These are phyloP conservation scores for Psilocybe azurescens DNA, from an alignment of 768 basidiomycete genomes.

Conservation along the genomic window DNA sequence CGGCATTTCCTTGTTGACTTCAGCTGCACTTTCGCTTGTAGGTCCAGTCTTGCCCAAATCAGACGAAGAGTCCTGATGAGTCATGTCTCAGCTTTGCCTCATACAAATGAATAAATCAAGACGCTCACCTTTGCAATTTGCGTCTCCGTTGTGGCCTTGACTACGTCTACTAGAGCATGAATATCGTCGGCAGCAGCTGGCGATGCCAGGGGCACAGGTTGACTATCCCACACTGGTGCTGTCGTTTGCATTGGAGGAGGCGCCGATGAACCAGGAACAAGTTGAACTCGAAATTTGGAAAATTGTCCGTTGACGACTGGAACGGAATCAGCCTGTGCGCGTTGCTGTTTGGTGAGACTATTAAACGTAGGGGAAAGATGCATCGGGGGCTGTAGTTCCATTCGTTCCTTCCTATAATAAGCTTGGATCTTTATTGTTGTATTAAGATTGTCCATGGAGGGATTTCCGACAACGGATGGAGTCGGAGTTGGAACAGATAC, in stretches of 20 bases:
- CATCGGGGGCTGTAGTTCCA: not conserved
- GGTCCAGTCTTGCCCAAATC: not conserved
- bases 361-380: not conserved
- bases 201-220: not conserved
- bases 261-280: not conserved
- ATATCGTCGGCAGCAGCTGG: not conserved
- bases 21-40: not conserved
- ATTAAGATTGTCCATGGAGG: no score
- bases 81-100: not conserved
- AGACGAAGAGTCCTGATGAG: not conserved
- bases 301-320: not conserved
- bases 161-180: not conserved
- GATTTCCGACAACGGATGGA: not conserved
- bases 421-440: not conserved
- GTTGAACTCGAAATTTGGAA: slow-evolving; percentile 12
- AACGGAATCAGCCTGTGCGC: no score
- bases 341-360: not conserved
- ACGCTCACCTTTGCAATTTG: not conserved
- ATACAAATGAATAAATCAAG: not conserved
- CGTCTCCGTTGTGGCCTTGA: not conserved
- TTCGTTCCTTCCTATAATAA: not conserved
- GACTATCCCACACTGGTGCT: slow-evolving; percentile 10
- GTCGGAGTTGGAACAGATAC: not conserved
- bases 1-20: not conserved
- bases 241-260: slow-evolving; percentile 7